Conservation (phyloP, 139 green algal species). For the Chlorella sp. region DNA sequence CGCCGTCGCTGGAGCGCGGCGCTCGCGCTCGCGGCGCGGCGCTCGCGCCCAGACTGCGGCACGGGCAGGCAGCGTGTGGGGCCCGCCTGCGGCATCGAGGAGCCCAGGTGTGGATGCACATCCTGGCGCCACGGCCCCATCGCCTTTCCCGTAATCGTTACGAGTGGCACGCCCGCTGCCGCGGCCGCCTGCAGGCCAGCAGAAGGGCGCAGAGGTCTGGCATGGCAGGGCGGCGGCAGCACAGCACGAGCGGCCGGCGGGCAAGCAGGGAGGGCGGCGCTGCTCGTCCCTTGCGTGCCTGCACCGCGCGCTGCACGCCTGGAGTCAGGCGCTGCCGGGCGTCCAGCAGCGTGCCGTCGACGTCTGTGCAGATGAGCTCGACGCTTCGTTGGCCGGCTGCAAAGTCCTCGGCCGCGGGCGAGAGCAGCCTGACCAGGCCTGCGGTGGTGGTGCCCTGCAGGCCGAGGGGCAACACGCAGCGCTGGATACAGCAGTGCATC, state of each 20-base stretch:
- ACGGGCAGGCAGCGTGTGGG: no score
- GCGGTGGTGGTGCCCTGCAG: no score
- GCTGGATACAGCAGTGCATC: no score
- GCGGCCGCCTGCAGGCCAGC: conserved; percentile 52
- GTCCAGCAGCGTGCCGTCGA: conserved; percentile 85
- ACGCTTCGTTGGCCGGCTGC: background rate
- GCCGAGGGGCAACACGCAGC: no score
- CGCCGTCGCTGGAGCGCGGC: no score
- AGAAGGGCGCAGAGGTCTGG: no score
- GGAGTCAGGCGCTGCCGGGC: conserved; percentile 60
- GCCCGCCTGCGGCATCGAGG: conserved; percentile 25
- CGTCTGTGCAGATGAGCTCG: conserved; percentile 48
- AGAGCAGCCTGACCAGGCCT: background rate
- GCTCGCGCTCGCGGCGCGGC: no score
- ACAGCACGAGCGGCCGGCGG: conserved; percentile 76
- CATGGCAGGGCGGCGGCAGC: no score
- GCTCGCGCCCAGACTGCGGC: no score
- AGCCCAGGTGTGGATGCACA: conserved; percentile 36
- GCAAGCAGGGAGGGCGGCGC: conserved; percentile 80
- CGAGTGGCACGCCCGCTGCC: conserved; percentile 67
- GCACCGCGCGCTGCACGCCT: conserved; percentile 47
- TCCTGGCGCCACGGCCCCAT: conserved; percentile 65
- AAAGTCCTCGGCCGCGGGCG: background rate
- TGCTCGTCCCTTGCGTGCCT: conserved; percentile 47
- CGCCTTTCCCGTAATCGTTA: conserved; percentile 84